Evolutionary conservation across 2,329 filamentous ascomycete species (phyloP), one percentile per base, ranked within the genome.

Genomic region (Dactylella cylindrospora): DNA sequence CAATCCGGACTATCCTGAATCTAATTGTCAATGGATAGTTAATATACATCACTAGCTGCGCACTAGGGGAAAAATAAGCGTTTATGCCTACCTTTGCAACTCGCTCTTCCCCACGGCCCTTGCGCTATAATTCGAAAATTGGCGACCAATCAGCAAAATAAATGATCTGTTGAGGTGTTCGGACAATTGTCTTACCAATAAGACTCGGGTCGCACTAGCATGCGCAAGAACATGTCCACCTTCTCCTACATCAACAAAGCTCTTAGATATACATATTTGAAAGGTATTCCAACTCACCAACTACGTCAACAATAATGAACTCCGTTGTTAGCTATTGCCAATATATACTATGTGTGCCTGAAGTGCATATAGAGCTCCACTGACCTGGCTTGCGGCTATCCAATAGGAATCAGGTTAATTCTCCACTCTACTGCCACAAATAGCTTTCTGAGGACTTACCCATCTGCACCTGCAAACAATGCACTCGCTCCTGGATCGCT

Each of bases 141-240:
- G 12, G n/a, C n/a, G n/a, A n/a, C n/a, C 17, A 45, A 15, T 40
- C 23, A 3, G 33, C 22, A 32, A 36, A 32, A 31, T 29, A 28
- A 31, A 50, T 17, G 3, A 17, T 23, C 13, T 4, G 15, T 22
- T 15, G 13, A 46, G 28, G 17, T 20, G 31, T 12, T 40, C 26
- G 2, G n/a, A 7, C 28, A 9, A 15, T 40, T 15, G 3, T 43
- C 59, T 17, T 51, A 69, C 68, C 57, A 86, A 77, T 8, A 86
- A 74, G 52, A 86, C 77, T 51, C 84, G 77, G 31, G 84, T 86
- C 2, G 83, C 79, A 46, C 82, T 85, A 45, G 83, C 83, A 71
- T 86, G 83, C 29, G 83, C 83, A 23, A 86, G 79, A 51, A 86
- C 80, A 72, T 86, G 83, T 12, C 83, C 84, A 62, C 82, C 81